phyloP scores from a whole-genome alignment of 2,329 filamentous ascomycete species.

The Alternaria viburni region DNA sequence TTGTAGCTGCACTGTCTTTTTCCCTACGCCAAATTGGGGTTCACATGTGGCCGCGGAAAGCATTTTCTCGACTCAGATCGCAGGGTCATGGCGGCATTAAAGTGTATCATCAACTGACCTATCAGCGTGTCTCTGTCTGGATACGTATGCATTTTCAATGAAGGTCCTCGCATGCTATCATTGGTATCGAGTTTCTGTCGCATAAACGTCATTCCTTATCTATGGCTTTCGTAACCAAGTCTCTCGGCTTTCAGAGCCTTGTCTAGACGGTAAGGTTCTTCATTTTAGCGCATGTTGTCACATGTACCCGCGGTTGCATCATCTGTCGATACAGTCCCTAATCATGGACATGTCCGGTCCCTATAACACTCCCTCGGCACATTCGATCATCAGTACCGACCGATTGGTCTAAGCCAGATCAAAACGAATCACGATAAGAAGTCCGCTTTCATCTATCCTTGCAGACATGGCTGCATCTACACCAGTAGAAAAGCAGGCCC shows the following conservation, averaged over 20 bases:
- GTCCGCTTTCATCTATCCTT: background rate
- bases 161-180: background rate
- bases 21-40: background rate
- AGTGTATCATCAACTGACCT: background rate
- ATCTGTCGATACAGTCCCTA: slow-evolving; percentile 14
- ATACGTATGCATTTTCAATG: background rate
- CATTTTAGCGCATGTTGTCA: slow-evolving; percentile 27
- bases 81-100: background rate
- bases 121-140: background rate
- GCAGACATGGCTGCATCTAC: slow-evolving; percentile 18
- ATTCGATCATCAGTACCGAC: slow-evolving; percentile 2
- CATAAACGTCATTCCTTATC: slow-evolving; percentile 7
- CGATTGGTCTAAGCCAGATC: slow-evolving; percentile 10
- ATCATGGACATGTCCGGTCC: slow-evolving; percentile 3
- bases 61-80: no score
- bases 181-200: background rate
- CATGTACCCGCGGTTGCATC: slow-evolving; percentile 21
- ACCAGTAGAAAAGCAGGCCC: slow-evolving; percentile 22
- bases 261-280: slow-evolving; percentile 7
- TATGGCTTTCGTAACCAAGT: background rate
- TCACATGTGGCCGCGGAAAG: background rate
- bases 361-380: slow-evolving; percentile 24
- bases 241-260: slow-evolving; percentile 3
- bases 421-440: slow-evolving; percentile 14
- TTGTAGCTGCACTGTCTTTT: background rate